Evolutionary conservation across 1,139 yeast genomes (phyloP).

Genomic region (Protomyces macrosporus): DNA sequence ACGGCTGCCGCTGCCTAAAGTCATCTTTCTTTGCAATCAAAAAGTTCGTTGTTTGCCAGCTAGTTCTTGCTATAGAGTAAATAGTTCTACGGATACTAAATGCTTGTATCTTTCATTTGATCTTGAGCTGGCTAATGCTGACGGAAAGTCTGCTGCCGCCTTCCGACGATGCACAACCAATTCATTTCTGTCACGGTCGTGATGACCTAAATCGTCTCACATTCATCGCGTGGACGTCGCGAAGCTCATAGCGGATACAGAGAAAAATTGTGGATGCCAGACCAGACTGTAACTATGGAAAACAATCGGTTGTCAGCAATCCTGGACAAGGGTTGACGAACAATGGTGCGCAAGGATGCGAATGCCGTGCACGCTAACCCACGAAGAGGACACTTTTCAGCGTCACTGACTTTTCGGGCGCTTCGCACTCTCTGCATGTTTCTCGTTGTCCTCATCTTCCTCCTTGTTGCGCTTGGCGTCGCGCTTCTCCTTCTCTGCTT

Average conservation of each 20-base stretch:
- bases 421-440: not conserved
- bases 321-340: not conserved
- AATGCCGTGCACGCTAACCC: no score
- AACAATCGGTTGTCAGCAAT: no score
- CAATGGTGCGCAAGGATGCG: not conserved
- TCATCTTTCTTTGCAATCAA: not conserved
- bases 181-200: no score
- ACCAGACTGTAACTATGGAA: no score
- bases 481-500: constrained; percentile 20
- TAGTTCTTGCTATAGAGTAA: not conserved
- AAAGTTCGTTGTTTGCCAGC: not conserved
- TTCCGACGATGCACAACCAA: no score
- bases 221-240: no score
- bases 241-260: no score
- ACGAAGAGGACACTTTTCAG: no score
- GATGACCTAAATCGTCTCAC: no score
- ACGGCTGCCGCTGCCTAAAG: constrained; percentile 1
- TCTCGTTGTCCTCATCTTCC: constrained; percentile 22
- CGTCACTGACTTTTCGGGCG: no score
- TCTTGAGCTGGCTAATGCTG: not conserved
- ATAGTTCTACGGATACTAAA: not conserved
- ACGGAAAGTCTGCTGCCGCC: not conserved
- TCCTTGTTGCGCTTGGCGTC: constrained; percentile 26
- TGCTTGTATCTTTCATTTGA: not conserved
- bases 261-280: no score